Percentiles rank a stretch among this genome's conserved stretches.
Conservation (phyloP, 1,284 basidiomycete genomes). For the Ceratobasidium papillatum region DNA sequence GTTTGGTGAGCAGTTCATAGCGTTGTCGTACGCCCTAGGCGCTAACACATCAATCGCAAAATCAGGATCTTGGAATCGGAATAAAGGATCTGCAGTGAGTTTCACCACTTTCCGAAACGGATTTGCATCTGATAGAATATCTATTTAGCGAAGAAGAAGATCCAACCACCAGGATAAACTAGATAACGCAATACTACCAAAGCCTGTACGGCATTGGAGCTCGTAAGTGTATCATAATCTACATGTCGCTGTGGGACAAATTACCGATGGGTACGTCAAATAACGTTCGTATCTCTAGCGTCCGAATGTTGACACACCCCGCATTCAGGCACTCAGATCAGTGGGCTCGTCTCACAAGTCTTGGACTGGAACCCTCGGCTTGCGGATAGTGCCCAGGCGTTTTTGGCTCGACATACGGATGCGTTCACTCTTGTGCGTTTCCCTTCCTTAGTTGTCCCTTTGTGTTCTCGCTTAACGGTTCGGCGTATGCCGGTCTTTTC, state of each 20-base stretch:
- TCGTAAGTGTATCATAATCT: conserved; percentile 69
- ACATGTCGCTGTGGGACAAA: conserved; percentile 66
- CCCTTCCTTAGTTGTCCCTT: not conserved
- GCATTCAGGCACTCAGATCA: conserved; percentile 1
- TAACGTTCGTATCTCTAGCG: not conserved
- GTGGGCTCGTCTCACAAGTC: not conserved
- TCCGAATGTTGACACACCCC: no score
- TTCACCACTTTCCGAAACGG: not conserved
- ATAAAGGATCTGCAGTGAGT: conserved; percentile 69
- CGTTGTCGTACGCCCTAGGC: not conserved
- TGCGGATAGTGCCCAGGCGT: not conserved
- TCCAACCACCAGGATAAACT: conserved; percentile 46
- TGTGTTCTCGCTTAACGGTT: not conserved
- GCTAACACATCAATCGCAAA: not conserved
- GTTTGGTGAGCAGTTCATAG: not conserved
- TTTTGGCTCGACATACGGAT: not conserved
- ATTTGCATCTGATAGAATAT: not conserved
- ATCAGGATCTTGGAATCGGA: conserved; percentile 69
- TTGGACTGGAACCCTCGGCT: conserved; percentile 5
- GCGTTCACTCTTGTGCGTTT: not conserved
- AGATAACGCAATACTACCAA: conserved; percentile 59
- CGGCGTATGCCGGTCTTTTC: not conserved
- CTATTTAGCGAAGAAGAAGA: not conserved
- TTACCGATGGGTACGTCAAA: conserved; percentile 56
- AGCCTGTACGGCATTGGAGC: conserved; percentile 61